Base-by-base conservation (phyloP, 1,284 basidiomycete genomes). In the Athelia sp. region DNA sequence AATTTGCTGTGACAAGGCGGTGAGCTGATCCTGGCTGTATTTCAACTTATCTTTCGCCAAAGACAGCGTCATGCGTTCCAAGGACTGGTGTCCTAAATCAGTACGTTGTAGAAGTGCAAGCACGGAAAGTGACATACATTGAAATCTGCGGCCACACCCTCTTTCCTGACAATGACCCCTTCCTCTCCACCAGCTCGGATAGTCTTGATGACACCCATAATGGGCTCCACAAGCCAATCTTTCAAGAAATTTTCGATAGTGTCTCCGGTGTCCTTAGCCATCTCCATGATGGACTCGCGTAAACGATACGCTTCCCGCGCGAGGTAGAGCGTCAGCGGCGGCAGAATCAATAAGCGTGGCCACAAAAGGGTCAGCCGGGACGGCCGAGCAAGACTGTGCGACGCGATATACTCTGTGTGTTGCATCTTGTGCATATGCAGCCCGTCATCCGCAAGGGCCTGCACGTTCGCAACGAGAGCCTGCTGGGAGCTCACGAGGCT, bases 51-150 rank as follows among this genome's bases (percentile, higher is more conserved):
- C 96, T 51, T 76, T 74, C 1, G 91, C 92, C 3, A 98, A 79
- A 24, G 89, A 79, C 1, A 93, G 67, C 3, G 93, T 84, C 96
- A 99, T 99, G 34, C 96, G 78, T 67, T 98, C 90, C 13, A 99
- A 75, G 19, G 90, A 93, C 87, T 96, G 13, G 48, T 13, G 26
- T 6, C 42, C 47, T 45, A 11, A 23, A 21, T 17, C 11, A 3
- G 19, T n/a, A 40, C n/a, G 8, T 40, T 40, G 36, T 17, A 17
- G 19, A 40, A 40, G 17, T n/a, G n/a, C n/a, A n/a, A n/a, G n/a
- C n/a, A n/a, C n/a, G n/a, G 18, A 38, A 19, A 21, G 31, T 8
- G n/a, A 67, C 77, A 58, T 59, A 89, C 88, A 54, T 88, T 78
- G 47, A 93, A 62, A 62, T 96, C 93, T 4, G 90, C 87, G 19